These are phyloP conservation scores for Solanum pimpinellifolium DNA, from an alignment of 257 asterid genomes.

Conservation along the genomic window DNA sequence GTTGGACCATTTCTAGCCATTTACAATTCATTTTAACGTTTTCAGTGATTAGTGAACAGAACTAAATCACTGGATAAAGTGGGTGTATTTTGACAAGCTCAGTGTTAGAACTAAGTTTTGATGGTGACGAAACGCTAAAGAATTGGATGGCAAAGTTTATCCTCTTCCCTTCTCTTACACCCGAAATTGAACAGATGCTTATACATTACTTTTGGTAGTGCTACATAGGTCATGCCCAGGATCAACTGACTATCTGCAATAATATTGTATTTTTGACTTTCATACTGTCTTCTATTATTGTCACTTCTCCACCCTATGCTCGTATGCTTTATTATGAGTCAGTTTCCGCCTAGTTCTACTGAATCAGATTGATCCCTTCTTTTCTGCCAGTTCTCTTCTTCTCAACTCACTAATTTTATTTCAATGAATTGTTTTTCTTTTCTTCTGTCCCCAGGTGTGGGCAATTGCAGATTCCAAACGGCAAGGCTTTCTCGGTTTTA, in stretches of 20 bases:
- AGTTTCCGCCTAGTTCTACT: not conserved
- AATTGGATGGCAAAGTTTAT: not conserved
- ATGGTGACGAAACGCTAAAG: not conserved
- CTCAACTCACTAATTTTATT: not conserved
- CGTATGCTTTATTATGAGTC: not conserved
- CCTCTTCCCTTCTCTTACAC: not conserved
- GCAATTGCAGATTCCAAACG: constrained; percentile 90
- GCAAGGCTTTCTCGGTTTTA: constrained; percentile 91
- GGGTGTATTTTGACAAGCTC: not conserved
- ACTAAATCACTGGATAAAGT: not conserved
- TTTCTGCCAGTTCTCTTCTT: not conserved
- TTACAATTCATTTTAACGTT: not conserved
- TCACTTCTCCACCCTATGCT: not conserved
- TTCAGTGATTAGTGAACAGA: not conserved
- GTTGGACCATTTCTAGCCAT: not conserved
- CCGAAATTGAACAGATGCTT: not conserved
- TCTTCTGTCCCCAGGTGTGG: constrained; percentile 51
- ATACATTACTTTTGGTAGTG: not conserved
- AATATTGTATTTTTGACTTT: not conserved
- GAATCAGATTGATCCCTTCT: not conserved
- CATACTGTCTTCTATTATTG: not conserved
- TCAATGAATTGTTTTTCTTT: not conserved
- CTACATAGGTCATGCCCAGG: not conserved
- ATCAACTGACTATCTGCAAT: not conserved
- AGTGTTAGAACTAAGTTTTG: not conserved